A percentile compares a stretch with the other conserved stretches of the same genome.
These are phyloP conservation scores for Monosporozyma siamensis DNA, from an alignment of 805 yeast genomes.

Conservation along the genomic window DNA sequence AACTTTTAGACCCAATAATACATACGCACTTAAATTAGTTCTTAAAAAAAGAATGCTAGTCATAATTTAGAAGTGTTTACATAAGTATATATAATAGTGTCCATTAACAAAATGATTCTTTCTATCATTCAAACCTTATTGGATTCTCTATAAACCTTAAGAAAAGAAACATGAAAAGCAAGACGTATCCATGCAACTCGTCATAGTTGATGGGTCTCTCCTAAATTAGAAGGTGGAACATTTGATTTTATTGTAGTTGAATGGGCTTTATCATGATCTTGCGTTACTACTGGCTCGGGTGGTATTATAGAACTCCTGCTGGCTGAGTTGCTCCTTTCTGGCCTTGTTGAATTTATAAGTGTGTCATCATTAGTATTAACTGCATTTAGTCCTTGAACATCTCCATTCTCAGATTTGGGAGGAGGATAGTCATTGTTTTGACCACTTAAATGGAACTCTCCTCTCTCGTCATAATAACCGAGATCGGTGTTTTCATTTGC, in stretches of 20 bases:
- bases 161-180: no score
- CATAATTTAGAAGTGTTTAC: no score
- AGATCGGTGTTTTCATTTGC: constrained; percentile 58
- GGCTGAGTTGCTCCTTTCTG: background rate
- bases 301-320: background rate
- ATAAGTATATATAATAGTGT: no score
- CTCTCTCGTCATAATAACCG: constrained; percentile 62
- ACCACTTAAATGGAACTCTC: constrained; percentile 35
- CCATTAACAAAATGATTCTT: background rate
- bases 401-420: background rate
- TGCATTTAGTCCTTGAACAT: background rate
- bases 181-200: no score
- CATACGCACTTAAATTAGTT: no score
- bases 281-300: background rate
- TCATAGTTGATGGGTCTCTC: no score
- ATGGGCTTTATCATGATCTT: background rate
- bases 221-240: background rate
- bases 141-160: no score
- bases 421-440: constrained; percentile 11
- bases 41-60: no score
- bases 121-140: background rate
- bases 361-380: constrained; percentile 5
- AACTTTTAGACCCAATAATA: no score
- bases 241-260: background rate
- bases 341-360: background rate